Evolutionary conservation across 345 rosid genomes (phyloP), one percentile per base, ranked within the genome.

Genomic region (Hypericum perforatum): DNA sequence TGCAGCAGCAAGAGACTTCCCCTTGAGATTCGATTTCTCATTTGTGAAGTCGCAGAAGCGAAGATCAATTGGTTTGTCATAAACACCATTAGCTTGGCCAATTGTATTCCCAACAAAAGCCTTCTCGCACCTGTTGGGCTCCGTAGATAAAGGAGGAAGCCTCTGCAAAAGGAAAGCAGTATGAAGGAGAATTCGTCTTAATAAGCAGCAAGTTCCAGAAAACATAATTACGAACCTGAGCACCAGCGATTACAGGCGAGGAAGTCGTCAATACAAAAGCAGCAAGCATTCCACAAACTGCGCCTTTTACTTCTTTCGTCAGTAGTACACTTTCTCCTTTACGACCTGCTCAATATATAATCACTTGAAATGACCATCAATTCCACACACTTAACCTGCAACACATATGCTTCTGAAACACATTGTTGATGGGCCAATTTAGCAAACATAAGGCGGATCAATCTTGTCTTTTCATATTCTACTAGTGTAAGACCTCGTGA

Each of bases 1-100:
- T 5, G 96, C 98, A 4, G 98, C 96, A 0, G 96, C 74, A 44
- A 91, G 95, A 53, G 98, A 76, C 76, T 91, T 85, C 44, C 98
- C 98, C 64, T 91, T 91, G 12, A 91, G 81, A 51, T 85, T 85
- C 44, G 86, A 75, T 62, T 82, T 82, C 12, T 91, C 95, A 53
- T 91, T 87, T 16, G 92, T 70, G 62, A 79, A 91, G 52, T 91
- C 86, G 0, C 96, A 91, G 65, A 87, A 87, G 53, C 95, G 87
- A 60, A 91, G 92, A 74, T 91, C 96, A 39, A 87, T 80, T 36
- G 96, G 89, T 67, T 87, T 91, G 82, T 91, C 98, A 57, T 91
- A 91, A 29, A 91, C 96, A 0, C 98, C 96, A 61, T 91, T 91
- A 43, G 98, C 96, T 72, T 91, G 98, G 32, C 98, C 98, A 52